A percentile compares a stretch with the other conserved stretches of the same genome.
These are phyloP conservation scores for Hemileccinum rubropunctum DNA, from an alignment of 768 basidiomycete genomes.

Conservation along the genomic window DNA sequence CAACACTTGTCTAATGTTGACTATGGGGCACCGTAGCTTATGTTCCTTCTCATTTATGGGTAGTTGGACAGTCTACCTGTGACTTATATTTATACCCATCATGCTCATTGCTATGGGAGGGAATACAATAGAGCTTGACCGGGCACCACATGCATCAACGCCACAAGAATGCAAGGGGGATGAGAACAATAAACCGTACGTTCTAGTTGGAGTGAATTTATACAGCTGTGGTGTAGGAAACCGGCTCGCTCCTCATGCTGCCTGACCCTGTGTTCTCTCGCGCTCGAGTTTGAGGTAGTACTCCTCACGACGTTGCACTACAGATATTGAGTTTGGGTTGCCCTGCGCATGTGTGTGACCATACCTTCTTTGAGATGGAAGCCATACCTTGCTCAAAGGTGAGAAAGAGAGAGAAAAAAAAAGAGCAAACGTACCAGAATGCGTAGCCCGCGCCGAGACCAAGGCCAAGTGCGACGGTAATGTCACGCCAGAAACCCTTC, in stretches of 20 bases:
- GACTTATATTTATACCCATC: constrained; percentile 32
- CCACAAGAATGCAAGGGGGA: constrained; percentile 22
- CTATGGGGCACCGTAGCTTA: constrained; percentile 6
- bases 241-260: constrained; percentile 12
- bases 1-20: constrained; percentile 9
- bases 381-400: constrained; percentile 63
- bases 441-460: constrained; percentile 72
- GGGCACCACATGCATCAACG: neutral
- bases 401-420: constrained; percentile 23
- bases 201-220: constrained; percentile 16
- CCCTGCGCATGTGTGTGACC: constrained; percentile 24
- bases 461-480: constrained; percentile 71
- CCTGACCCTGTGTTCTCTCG: constrained; percentile 33
- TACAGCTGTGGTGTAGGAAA: too few relatives aligned
- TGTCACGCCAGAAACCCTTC: constrained; percentile 87
- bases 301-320: constrained; percentile 81
- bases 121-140: neutral
- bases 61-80: constrained; percentile 5
- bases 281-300: constrained; percentile 85
- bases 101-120: neutral
- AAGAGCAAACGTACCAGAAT: constrained; percentile 67
- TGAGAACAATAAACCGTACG: constrained; percentile 8
- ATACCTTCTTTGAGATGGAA: constrained; percentile 72
- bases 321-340: constrained; percentile 13
- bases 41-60: constrained; percentile 5